Evolutionary conservation across 139 green algal genomes (phyloP).

Genomic region (Tetraselmis striata): DNA sequence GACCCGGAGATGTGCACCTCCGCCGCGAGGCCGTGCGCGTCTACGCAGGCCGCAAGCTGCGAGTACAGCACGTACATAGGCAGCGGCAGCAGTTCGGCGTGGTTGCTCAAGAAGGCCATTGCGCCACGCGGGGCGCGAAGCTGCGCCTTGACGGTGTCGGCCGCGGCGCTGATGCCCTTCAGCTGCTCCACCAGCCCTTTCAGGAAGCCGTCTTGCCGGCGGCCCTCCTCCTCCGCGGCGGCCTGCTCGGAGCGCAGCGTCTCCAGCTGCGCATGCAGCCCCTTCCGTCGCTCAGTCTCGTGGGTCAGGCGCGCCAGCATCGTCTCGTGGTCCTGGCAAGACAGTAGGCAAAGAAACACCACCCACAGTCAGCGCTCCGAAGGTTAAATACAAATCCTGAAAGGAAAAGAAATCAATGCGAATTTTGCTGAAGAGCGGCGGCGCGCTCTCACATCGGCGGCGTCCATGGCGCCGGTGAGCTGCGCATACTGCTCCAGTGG

Average conservation of each 20-base stretch:
- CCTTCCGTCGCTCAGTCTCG: slow-evolving; percentile 42
- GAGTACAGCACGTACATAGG: slow-evolving; percentile 60
- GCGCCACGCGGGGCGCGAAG: slow-evolving; percentile 7
- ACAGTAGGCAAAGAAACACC: too few relatives aligned
- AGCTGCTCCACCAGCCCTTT: slow-evolving; percentile 39
- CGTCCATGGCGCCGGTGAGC: not conserved
- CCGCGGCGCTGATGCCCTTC: slow-evolving; percentile 29
- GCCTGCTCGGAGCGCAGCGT: slow-evolving; percentile 21
- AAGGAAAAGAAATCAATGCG: not conserved
- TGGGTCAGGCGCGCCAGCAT: slow-evolving; percentile 34
- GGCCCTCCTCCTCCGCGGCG: slow-evolving; percentile 23
- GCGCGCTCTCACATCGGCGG: not conserved
- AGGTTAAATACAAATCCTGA: too few relatives aligned
- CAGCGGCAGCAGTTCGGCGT: slow-evolving; percentile 44
- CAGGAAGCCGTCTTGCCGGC: not conserved
- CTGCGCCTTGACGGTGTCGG: slow-evolving; percentile 24
- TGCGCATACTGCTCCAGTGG: slow-evolving; percentile 35
- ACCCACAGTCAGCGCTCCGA: too few relatives aligned
- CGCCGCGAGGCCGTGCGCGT: slow-evolving; percentile 37
- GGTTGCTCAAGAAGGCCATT: slow-evolving; percentile 16
- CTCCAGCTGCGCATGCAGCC: slow-evolving; percentile 28
- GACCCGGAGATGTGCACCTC: slow-evolving; percentile 38
- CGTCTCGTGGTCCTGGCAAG: not conserved
- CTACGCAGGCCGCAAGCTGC: slow-evolving; percentile 36
- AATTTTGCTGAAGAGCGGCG: too few relatives aligned